Percentiles rank a stretch among this genome's conserved stretches.
Evolutionary conservation across 768 basidiomycete genomes (phyloP).

Genomic region (Lentinula aciculospora): DNA sequence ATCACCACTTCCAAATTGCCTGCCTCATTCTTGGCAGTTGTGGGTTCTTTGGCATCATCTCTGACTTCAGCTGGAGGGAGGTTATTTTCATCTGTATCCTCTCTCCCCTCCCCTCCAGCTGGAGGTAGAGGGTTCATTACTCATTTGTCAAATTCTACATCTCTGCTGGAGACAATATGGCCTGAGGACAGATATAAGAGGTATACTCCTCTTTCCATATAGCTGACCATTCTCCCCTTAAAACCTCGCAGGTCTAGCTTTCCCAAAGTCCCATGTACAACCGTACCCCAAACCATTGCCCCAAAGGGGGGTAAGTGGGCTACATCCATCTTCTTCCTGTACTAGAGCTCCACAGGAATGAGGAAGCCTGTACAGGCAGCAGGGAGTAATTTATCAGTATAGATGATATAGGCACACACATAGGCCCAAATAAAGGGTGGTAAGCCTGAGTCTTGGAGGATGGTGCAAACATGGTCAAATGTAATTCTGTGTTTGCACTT

Average conservation of each 20-base stretch:
- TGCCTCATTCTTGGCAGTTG: constrained; percentile 19
- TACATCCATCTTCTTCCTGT: background rate
- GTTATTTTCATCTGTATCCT: background rate
- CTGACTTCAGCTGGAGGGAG: background rate
- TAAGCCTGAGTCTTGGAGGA: background rate
- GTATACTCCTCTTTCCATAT: background rate
- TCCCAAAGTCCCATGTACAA: background rate
- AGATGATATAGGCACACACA: background rate
- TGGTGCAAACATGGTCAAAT: too few relatives aligned
- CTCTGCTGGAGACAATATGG: background rate
- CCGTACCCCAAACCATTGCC: background rate
- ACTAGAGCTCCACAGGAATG: constrained; percentile 1
- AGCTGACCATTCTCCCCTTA: background rate
- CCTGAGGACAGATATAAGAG: background rate
- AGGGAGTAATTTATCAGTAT: constrained; percentile 1
- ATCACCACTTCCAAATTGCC: background rate
- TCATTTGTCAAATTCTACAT: background rate
- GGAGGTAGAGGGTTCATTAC: too few relatives aligned
- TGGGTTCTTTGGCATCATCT: too few relatives aligned
- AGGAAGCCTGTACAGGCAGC: background rate
- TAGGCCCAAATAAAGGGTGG: background rate
- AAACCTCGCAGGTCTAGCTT: too few relatives aligned
- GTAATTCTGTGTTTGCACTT: too few relatives aligned
- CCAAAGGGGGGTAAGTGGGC: background rate
- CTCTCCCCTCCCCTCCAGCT: too few relatives aligned